phyloP scores from a whole-genome alignment of 495 filamentous ascomycete genomes.

The Friedmanniomyces simplex region DNA sequence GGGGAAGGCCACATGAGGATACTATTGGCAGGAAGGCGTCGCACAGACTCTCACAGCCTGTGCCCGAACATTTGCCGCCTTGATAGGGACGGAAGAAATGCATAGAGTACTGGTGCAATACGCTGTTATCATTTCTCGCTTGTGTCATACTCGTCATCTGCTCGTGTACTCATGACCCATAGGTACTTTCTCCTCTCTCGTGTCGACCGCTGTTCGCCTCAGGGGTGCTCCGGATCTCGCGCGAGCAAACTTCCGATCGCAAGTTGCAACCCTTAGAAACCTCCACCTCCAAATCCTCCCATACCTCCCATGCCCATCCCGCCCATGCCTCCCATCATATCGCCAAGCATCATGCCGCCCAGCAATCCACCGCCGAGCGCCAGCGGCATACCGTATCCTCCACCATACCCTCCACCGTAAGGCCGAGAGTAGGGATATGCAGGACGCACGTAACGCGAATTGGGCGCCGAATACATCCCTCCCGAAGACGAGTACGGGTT shows the following conservation, averaged over 20 bases:
- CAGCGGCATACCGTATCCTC: constrained; percentile 33
- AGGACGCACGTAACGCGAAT: constrained; percentile 37
- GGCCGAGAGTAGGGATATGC: constrained; percentile 35
- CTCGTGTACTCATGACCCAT: background rate
- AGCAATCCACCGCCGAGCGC: constrained; percentile 33
- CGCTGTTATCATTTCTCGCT: background rate
- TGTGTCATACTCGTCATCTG: background rate
- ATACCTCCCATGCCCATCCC: background rate
- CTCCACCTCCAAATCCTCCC: background rate
- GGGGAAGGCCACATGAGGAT: background rate
- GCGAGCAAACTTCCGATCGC: too few relatives aligned
- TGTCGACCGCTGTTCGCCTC: background rate
- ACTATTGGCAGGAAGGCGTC: background rate
- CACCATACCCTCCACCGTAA: constrained; percentile 36
- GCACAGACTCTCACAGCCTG: background rate
- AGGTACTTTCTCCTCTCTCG: background rate
- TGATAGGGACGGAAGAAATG: background rate
- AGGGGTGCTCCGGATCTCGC: too few relatives aligned
- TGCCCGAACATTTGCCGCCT: background rate
- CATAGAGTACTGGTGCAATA: background rate
- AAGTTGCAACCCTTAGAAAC: background rate
- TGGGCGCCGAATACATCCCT: constrained; percentile 32
- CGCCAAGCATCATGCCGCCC: constrained; percentile 35
- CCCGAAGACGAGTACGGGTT: constrained; percentile 29
- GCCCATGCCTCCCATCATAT: constrained; percentile 19